phyloP scores from a whole-genome alignment of 2,329 filamentous ascomycete genomes.

The Pseudogymnoascus sp. region DNA sequence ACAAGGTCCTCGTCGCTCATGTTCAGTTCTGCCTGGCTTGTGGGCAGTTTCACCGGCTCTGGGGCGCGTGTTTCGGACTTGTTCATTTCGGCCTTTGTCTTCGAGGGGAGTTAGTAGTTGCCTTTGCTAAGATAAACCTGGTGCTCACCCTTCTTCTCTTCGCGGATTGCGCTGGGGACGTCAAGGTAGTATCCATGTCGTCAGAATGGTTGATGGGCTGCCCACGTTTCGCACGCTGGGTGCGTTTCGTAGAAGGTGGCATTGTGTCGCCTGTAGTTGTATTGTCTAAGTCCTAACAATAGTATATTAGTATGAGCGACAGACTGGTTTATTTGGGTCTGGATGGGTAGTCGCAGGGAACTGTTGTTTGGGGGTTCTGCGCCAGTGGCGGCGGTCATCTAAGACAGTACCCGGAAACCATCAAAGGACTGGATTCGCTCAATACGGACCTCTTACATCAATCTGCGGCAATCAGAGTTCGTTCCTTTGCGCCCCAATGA shows the following conservation, averaged over 20 bases:
- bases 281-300: constrained; percentile 17
- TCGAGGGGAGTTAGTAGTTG: neutral
- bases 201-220: constrained; percentile 18
- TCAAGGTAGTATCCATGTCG: constrained; percentile 28
- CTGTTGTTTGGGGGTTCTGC: constrained; percentile 3
- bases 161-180: constrained; percentile 54
- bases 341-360: constrained; percentile 7
- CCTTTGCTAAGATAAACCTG: constrained; percentile 15
- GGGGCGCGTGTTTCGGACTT: constrained; percentile 14
- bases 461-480: neutral
- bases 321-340: neutral
- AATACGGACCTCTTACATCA: constrained; percentile 8
- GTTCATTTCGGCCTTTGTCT: constrained; percentile 33
- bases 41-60: constrained; percentile 28
- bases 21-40: constrained; percentile 37
- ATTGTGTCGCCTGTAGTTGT: constrained; percentile 23
- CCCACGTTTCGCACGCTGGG: constrained; percentile 31
- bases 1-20: constrained; percentile 44
- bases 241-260: constrained; percentile 35
- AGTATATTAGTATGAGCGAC: constrained; percentile 1
- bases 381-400: constrained; percentile 3
- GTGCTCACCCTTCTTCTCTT: constrained; percentile 58
- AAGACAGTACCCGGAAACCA: constrained; percentile 7
- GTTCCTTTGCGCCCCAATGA: neutral
- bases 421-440: constrained; percentile 5